Evolutionary conservation across 768 basidiomycete species (phyloP).

Genomic region (Mycena latifolia): DNA sequence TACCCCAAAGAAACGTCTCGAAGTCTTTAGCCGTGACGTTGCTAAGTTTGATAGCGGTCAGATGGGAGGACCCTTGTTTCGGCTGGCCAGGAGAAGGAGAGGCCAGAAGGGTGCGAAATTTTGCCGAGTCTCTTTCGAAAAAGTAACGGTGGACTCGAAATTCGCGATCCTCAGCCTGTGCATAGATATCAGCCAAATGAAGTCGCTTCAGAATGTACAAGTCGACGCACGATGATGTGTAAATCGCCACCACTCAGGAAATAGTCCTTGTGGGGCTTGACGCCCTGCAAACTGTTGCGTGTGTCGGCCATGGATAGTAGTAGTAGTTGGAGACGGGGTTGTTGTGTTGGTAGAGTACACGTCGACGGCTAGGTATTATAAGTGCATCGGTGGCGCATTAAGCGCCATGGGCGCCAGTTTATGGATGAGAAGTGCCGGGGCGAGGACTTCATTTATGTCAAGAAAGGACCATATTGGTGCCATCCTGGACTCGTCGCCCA

Average conservation of each 20-base stretch:
- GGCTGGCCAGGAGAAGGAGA: conserved; percentile 42
- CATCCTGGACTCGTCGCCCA: background rate
- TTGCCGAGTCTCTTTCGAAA: conserved; percentile 63
- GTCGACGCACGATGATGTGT: conserved; percentile 52
- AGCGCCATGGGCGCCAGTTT: conserved; percentile 14
- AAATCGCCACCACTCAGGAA: conserved; percentile 64
- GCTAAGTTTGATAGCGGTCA: conserved; percentile 53
- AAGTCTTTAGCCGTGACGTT: conserved; percentile 62
- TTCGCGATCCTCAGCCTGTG: conserved; percentile 58
- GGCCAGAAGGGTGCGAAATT: conserved; percentile 52
- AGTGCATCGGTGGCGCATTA: conserved; percentile 9
- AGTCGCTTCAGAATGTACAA: background rate
- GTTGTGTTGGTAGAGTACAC: background rate
- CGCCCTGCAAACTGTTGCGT: conserved; percentile 25
- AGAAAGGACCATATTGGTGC: too few species aligned
- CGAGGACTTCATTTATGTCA: background rate
- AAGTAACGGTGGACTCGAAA: conserved; percentile 69
- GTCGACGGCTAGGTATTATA: background rate
- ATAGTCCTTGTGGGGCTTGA: conserved; percentile 51
- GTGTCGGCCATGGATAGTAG: conserved; percentile 11
- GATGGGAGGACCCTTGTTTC: conserved; percentile 48
- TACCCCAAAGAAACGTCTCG: conserved; percentile 64
- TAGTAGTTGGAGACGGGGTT: background rate
- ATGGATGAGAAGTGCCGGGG: background rate
- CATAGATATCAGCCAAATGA: background rate